Evolutionary conservation across 805 yeast species (phyloP).

Genomic region (Naumovozyma castellii): DNA sequence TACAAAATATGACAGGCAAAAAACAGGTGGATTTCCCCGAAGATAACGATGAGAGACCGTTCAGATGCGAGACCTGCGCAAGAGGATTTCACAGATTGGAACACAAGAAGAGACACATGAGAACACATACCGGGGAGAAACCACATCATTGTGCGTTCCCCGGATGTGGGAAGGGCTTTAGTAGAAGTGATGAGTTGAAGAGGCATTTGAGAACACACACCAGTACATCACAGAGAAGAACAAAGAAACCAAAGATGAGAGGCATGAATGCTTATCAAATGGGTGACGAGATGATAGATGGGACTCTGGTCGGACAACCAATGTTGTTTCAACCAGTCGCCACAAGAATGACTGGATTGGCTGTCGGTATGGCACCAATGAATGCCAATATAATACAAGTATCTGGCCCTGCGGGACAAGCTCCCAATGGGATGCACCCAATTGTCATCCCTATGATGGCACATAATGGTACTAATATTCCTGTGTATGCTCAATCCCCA

Average conservation of each 20-base stretch:
- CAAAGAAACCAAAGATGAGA: slow-evolving; percentile 4
- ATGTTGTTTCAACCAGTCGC: slow-evolving; percentile 3
- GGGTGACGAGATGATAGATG: neutral
- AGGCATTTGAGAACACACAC: slow-evolving; percentile 74
- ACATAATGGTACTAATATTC: neutral
- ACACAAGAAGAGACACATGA: slow-evolving; percentile 83
- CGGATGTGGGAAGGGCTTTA: slow-evolving; percentile 73
- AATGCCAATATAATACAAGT: neutral
- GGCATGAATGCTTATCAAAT: neutral
- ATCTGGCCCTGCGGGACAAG: neutral
- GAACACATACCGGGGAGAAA: slow-evolving; percentile 91
- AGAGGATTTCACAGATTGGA: slow-evolving; percentile 83
- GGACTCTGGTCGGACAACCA: neutral
- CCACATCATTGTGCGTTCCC: slow-evolving; percentile 81
- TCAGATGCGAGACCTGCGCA: slow-evolving; percentile 73
- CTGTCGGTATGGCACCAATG: slow-evolving; percentile 2
- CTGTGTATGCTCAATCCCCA: neutral
- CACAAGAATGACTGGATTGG: slow-evolving; percentile 1
- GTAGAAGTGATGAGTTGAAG: slow-evolving; percentile 77
- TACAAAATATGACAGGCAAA: no score
- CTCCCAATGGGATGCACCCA: slow-evolving; percentile 1
- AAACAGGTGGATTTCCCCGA: slow-evolving; percentile 2
- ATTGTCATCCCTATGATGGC: slow-evolving; percentile 4
- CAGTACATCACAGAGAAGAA: slow-evolving; percentile 6
- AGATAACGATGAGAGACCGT: slow-evolving; percentile 46